Evolutionary conservation across 208 protist genomes (phyloP).

Genomic region (Leishmania braziliensis): DNA sequence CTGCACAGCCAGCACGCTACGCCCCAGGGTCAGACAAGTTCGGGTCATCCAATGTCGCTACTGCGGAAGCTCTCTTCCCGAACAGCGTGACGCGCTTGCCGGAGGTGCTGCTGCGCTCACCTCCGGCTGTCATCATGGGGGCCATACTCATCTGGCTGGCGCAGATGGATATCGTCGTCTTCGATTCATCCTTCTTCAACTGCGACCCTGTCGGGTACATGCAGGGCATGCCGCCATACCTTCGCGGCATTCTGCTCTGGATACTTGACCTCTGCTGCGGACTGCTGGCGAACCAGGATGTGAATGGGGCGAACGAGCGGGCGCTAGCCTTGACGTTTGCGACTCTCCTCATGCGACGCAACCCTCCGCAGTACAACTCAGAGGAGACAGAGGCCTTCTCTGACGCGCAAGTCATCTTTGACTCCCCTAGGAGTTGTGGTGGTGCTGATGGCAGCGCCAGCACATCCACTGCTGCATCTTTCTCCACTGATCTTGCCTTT

Average conservation of each 20-base stretch:
- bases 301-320: conserved; percentile 70
- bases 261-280: conserved; percentile 74
- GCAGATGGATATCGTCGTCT: conserved; percentile 64
- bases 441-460: background rate
- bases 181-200: conserved; percentile 64
- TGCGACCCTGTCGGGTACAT: conserved; percentile 79
- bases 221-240: conserved; percentile 64
- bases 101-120: conserved; percentile 58
- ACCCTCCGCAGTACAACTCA: background rate
- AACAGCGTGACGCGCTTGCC: conserved; percentile 68
- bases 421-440: background rate
- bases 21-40: conserved; percentile 63
- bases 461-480: conserved; percentile 17
- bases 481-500: conserved; percentile 43
- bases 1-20: conserved; percentile 72
- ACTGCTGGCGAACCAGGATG: conserved; percentile 57
- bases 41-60: conserved; percentile 37
- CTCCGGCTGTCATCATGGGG: conserved; percentile 71
- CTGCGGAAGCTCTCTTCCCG: conserved; percentile 54
- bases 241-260: conserved; percentile 73
- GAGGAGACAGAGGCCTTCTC: conserved; percentile 31
- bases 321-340: conserved; percentile 80
- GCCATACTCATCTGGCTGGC: conserved; percentile 78
- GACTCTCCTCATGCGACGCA: conserved; percentile 53
- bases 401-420: conserved; percentile 24